Conservation (phyloP, 2,329 filamentous ascomycete species). For the Sarocladium brachiariae region DNA sequence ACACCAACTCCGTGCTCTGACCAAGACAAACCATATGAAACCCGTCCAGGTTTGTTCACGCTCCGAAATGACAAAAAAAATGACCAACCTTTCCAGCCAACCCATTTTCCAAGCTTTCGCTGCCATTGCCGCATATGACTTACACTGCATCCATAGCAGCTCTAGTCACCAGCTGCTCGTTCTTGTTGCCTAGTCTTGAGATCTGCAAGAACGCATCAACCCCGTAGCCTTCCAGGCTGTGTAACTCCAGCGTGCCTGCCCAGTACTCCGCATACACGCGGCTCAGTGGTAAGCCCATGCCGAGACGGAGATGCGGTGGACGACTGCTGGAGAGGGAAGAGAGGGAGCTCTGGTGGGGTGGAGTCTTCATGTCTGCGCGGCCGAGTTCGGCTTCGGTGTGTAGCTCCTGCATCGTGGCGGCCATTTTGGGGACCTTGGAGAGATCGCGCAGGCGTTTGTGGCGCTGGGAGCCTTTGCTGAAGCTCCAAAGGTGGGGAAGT, state of each 20-base stretch:
- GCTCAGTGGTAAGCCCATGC: slow-evolving; percentile 90
- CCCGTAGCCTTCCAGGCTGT: slow-evolving; percentile 91
- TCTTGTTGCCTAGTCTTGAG: slow-evolving; percentile 94
- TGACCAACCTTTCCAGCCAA: neutral
- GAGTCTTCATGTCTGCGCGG: slow-evolving; percentile 34
- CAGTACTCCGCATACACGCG: slow-evolving; percentile 96
- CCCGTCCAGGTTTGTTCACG: neutral
- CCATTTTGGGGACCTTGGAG: slow-evolving; percentile 79
- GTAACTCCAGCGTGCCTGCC: slow-evolving; percentile 85
- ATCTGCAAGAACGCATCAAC: slow-evolving; percentile 96
- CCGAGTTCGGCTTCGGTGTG: slow-evolving; percentile 39
- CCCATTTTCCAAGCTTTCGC: neutral
- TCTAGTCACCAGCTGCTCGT: slow-evolving; percentile 79
- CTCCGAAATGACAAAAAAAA: neutral
- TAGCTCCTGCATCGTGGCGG: slow-evolving; percentile 87
- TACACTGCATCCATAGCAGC: slow-evolving; percentile 68
- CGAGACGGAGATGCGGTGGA: slow-evolving; percentile 78
- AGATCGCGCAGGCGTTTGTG: slow-evolving; percentile 77
- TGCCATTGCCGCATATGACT: neutral
- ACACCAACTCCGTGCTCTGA: slow-evolving; percentile 1
- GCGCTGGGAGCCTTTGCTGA: slow-evolving; percentile 83
- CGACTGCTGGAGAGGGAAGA: slow-evolving; percentile 67
- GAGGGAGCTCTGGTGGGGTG: slow-evolving; percentile 52
- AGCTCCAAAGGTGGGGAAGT: slow-evolving; percentile 90
- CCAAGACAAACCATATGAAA: neutral